These are phyloP conservation scores for Sordariomycetes sp. DNA, from an alignment of 2,329 filamentous ascomycete genomes.

Conservation along the genomic window DNA sequence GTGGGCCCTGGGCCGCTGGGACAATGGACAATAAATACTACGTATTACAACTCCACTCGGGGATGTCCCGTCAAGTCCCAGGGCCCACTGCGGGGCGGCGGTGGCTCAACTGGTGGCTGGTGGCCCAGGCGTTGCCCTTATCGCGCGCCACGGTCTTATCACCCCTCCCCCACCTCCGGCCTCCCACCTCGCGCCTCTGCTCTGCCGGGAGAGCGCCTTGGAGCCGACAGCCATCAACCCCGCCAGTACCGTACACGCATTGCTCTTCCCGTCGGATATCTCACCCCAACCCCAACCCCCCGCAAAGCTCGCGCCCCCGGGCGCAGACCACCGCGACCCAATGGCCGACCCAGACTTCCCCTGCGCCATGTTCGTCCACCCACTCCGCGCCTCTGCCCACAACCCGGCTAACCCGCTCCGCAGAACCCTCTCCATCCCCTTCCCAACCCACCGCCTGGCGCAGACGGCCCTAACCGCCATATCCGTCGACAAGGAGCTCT, in stretches of 20 bases:
- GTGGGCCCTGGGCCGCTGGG: too few relatives aligned
- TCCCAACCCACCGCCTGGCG: conserved; percentile 72
- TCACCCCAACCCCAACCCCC: not conserved
- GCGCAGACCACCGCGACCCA: not conserved
- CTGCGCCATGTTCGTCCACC: conserved; percentile 46
- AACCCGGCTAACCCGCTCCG: conserved; percentile 8
- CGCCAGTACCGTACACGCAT: not conserved
- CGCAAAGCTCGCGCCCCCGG: not conserved
- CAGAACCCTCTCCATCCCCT: conserved; percentile 43
- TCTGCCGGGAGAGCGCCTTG: not conserved
- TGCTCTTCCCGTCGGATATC: not conserved
- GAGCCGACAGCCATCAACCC: not conserved
- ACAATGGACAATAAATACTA: too few relatives aligned
- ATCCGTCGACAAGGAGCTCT: conserved; percentile 81
- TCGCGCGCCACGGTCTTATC: not conserved
- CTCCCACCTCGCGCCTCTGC: not conserved
- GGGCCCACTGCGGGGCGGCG: not conserved
- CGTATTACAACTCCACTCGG: too few relatives aligned
- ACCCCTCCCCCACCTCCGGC: not conserved
- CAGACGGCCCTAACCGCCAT: conserved; percentile 64
- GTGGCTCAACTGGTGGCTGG: not conserved
- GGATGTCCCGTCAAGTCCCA: too few relatives aligned
- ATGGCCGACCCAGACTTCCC: conserved; percentile 41
- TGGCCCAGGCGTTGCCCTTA: not conserved
- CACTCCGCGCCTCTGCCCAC: conserved; percentile 4